Evolutionary conservation across 2,329 filamentous ascomycete genomes (phyloP), one percentile per base, ranked within the genome.

Genomic region (Fusarium fujikuroi): DNA sequence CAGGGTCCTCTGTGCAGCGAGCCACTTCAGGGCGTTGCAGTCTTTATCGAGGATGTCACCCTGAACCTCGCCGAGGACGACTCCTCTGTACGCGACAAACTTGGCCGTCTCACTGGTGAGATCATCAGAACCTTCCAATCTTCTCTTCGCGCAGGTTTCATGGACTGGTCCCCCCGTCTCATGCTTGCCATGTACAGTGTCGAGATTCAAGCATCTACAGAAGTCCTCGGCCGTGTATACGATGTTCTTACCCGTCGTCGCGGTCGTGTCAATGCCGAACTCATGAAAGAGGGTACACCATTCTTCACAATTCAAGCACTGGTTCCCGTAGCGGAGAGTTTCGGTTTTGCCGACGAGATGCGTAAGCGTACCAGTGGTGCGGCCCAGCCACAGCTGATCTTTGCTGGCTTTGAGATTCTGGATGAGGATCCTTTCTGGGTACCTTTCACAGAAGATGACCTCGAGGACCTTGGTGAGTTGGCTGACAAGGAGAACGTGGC

Each of bases 381-480:
- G 7, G 96, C 96, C 2, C 93, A 94, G 78, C 96, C 96, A 56
- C 96, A 98, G 86, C 87, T 99, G 42, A 92, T 97, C 69, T 99
- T 98, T 80, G 90, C 93, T 12, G 96, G 96, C 2, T 99, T 95
- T 79, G 94, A 98, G 82, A 89, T 97, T 76, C 86, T 98, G 5
- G 95, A 98, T 80, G 92, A 98, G 83, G 96, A 99, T 85, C 96
- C 96, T 0, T 97, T 97, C 85, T 99, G 96, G 96, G 95, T 97
- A 52, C 96, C 96, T 3, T 95, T 94, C 74, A 98, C 95, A 0
- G 96, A 98, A 80, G 96, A 98, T 81, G 94, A 99, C 79, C 84
- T 99, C 58, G 96, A 99, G 86, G 96, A 99, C 85, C 84, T 99
- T 69, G 96, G 96, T 32, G 95, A 98, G 86, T 85, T 95, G 80